Evolutionary conservation across 352 stramenopile genomes (phyloP).

Genomic region (Bremia lactucae): DNA sequence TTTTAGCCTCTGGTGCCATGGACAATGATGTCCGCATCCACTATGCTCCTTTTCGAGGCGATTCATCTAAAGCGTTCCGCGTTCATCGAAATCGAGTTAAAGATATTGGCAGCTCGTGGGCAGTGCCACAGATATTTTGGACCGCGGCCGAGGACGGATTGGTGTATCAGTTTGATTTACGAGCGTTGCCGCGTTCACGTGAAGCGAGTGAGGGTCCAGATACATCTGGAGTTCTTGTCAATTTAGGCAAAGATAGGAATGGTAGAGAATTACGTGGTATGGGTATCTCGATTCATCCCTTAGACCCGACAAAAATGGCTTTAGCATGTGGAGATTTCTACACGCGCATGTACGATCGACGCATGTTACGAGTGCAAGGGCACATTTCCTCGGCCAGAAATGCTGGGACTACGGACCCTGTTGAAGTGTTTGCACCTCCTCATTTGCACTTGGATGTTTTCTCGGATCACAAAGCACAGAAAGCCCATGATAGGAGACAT

Average conservation of each 20-base stretch:
- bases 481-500: conserved; percentile 45
- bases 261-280: conserved; percentile 45
- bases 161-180: conserved; percentile 77
- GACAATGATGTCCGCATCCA: conserved; percentile 82
- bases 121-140: conserved; percentile 75
- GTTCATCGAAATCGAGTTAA: conserved; percentile 75
- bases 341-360: conserved; percentile 63
- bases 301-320: conserved; percentile 61
- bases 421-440: conserved; percentile 61
- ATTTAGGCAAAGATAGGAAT: conserved; percentile 44
- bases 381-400: conserved; percentile 11
- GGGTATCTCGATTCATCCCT: conserved; percentile 57
- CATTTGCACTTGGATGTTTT: conserved; percentile 61
- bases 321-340: conserved; percentile 75
- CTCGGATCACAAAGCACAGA: conserved; percentile 27
- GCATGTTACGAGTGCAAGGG: conserved; percentile 56
- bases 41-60: conserved; percentile 64
- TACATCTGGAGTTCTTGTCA: conserved; percentile 48
- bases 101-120: conserved; percentile 55
- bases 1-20: conserved; percentile 68
- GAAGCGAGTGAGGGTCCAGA: conserved; percentile 22
- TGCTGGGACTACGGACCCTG: conserved; percentile 29
- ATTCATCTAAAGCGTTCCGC: conserved; percentile 51
- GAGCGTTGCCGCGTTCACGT: conserved; percentile 33
- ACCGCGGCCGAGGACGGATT: conserved; percentile 77